Evolutionary conservation across 139 green algal genomes (phyloP), one percentile per base, ranked within the genome.

Genomic region (Yamagishiella unicocca): DNA sequence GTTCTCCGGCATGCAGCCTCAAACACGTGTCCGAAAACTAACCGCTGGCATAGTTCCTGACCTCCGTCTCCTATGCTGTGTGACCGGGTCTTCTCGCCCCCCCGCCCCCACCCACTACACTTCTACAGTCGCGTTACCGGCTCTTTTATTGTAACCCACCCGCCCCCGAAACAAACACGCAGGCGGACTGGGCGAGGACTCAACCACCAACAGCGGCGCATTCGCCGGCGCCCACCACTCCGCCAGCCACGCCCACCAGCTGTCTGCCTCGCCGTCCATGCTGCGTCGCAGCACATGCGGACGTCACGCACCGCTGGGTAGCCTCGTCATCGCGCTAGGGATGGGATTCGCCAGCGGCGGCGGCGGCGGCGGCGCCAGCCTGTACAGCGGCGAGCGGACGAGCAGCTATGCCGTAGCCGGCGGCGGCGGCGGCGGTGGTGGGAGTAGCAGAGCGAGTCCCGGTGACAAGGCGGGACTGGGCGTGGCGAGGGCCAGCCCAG

Each of bases 321-420:
- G 43, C 35, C 53, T 83, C 2, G 76, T 83, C 53, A 83, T 83
- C 37, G 76, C 76, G 19, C 37, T 83, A 7, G 76, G 76, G 2
- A 19, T 83, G 76, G 76, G 45, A 4, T 64, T 58, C 42, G 55
- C 55, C 55, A 5, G 29, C 62, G 8, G 38, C 70, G 40, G 38
- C 70, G 38, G 70, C 38, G 43, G 46, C 43, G 53, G n/a, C 7
- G 35, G 6, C 29, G 45, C 43, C 0, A 40, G 24, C 70, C 29
- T 31, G 24, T 38, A 4, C 42, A 40, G 40, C 40, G 27, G 40
- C 24, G 75, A 19, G 50, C 42, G 50, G 50, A 27, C 9, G 12
- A 29, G 50, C 50, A 9, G 21, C 75, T 29, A 53, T 14, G 17
- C 33, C 53, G 50, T 2, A 24, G 71, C 42, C 71, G 42, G 71